Base-by-base conservation (phyloP, 2,329 filamentous ascomycete species). In the Didymella keratinophila region DNA sequence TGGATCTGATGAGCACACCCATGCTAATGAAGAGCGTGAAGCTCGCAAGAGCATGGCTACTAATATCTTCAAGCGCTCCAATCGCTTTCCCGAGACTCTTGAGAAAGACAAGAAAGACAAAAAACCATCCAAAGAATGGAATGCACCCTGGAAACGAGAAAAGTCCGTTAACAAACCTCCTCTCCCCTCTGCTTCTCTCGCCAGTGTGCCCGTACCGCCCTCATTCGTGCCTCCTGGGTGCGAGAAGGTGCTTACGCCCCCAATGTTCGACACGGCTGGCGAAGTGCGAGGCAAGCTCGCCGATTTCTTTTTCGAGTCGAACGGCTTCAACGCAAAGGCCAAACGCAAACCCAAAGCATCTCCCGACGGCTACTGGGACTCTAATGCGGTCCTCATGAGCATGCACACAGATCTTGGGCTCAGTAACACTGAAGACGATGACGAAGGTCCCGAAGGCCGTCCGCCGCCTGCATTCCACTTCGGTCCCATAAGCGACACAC, bases 341-440 rank as follows among this genome's bases (percentile, higher is more conserved):
- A 52, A 43, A 23, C 54, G 61, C 16, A 68, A 61, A n/a, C 23
- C 55, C 6, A 58, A 50, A 25, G 16, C 58, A 3, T 57, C 56
- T 5, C 57, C 66, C 10, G 63, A 60, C 12, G 70, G 73, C 6
- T 53, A 69, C 28, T 77, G 75, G 75, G 73, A 77, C 49, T 76
- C 73, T 9, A 72, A 77, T 47, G 69, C 70, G 0, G 43, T 77
- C 12, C 61, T 77, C 20, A 77, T 77, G 74, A 66, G 70, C n/a
- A 61, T 70, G 43, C 50, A 60, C 14, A 59, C 56, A 1, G 62
- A 67, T n/a, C 60, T 69, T 23, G 34, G 43, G 7, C 43, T 49
- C 25, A 52, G 54, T 55, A 25, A 56, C n/a, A 37, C 55, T 8
- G 53, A 67, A 2, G 50, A 64, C 2, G 62, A 64, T 2, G 71